Conservation (phyloP, 768 basidiomycete species). For the Pulveroboletus sp. region DNA sequence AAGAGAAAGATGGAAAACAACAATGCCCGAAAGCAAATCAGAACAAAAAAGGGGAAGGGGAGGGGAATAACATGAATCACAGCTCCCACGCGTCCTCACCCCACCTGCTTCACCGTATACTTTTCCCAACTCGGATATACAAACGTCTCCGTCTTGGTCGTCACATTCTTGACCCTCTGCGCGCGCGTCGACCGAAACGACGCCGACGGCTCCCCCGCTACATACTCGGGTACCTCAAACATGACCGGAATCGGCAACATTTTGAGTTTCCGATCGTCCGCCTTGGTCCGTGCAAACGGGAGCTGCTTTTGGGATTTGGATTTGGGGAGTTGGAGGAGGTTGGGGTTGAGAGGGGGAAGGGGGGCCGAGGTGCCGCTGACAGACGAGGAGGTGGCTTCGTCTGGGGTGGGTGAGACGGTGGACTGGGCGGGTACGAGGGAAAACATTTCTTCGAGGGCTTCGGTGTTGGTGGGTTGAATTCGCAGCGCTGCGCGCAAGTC, state of each 20-base stretch:
- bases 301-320: conserved; percentile 43
- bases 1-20: too few relatives aligned
- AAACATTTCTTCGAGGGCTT: conserved; percentile 57
- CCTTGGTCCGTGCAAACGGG: conserved; percentile 50
- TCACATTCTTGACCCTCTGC: conserved; percentile 27
- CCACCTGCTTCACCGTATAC: conserved; percentile 48
- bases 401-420: conserved; percentile 6
- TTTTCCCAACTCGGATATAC: conserved; percentile 65
- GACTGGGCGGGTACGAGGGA: conserved; percentile 32
- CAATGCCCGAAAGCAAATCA: too few relatives aligned
- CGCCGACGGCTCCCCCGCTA: conserved; percentile 18
- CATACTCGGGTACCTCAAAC: conserved; percentile 33
- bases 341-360: conserved; percentile 19
- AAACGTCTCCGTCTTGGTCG: conserved; percentile 42
- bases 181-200: conserved; percentile 29
- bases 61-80: too few relatives aligned
- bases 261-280: conserved; percentile 55
- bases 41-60: too few relatives aligned
- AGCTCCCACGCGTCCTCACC: background rate
- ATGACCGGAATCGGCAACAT: conserved; percentile 46
- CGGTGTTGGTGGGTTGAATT: conserved; percentile 61
- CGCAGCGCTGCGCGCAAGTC: conserved; percentile 61
- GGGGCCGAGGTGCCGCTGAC: conserved; percentile 18
- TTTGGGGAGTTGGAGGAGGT: conserved; percentile 38
- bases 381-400: conserved; percentile 31